phyloP scores from a whole-genome alignment of 2,329 filamentous ascomycete species.

The Claviceps sp. region DNA sequence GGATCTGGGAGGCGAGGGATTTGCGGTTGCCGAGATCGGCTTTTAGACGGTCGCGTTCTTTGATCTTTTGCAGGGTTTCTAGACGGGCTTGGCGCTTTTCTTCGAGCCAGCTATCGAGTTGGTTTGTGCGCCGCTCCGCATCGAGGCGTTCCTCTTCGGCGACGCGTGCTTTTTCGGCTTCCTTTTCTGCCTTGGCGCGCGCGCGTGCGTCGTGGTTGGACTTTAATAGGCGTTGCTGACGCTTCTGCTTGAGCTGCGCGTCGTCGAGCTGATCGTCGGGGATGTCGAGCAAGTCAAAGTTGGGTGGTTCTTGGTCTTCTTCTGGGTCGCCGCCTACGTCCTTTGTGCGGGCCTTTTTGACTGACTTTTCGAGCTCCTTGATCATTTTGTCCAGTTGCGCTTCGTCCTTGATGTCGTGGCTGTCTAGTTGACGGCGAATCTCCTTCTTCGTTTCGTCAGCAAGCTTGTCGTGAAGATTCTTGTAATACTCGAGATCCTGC shows the following conservation, averaged over 20 bases:
- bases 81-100: conserved; percentile 64
- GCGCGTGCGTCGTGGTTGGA: conserved; percentile 87
- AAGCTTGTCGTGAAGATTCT: conserved; percentile 62
- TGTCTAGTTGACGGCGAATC: conserved; percentile 69
- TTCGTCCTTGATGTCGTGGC: conserved; percentile 87
- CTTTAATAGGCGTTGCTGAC: conserved; percentile 84
- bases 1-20: conserved; percentile 86
- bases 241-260: conserved; percentile 79
- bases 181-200: conserved; percentile 92
- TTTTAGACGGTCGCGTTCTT: conserved; percentile 84
- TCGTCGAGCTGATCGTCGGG: conserved; percentile 92
- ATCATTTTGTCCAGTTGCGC: conserved; percentile 70
- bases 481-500: conserved; percentile 88
- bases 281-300: conserved; percentile 77
- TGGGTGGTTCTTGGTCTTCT: conserved; percentile 67
- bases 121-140: conserved; percentile 66
- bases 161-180: conserved; percentile 72
- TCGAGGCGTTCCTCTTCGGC: conserved; percentile 78
- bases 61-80: conserved; percentile 68
- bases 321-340: conserved; percentile 75
- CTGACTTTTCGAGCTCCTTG: conserved; percentile 78
- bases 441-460: conserved; percentile 81
- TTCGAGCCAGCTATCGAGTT: conserved; percentile 77
- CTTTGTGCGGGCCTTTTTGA: conserved; percentile 82
- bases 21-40: conserved; percentile 94